A percentile compares a stretch with the other conserved stretches of the same genome.
Evolutionary conservation across 2,329 filamentous ascomycete genomes (phyloP).

Genomic region (Diaporthe ilicicola): DNA sequence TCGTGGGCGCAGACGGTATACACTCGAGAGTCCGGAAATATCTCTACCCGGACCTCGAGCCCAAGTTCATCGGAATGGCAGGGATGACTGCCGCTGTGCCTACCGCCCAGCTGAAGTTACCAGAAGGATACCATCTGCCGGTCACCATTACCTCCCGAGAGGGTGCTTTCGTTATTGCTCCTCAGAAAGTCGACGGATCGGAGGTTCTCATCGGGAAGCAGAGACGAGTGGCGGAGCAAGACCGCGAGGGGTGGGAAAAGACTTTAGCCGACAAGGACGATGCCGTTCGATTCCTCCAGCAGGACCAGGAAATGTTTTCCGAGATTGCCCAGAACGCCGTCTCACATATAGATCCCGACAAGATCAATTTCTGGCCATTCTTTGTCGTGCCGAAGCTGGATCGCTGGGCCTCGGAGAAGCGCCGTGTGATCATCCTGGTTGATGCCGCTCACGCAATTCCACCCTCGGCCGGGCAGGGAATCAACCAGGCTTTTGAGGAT

Average conservation of each 20-base stretch:
- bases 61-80: slow-evolving; percentile 59
- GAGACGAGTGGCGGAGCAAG: slow-evolving; percentile 46
- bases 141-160: slow-evolving; percentile 51
- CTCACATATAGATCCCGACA: slow-evolving; percentile 40
- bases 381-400: slow-evolving; percentile 56
- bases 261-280: slow-evolving; percentile 49
- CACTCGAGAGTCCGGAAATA: slow-evolving; percentile 63
- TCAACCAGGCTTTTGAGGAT: slow-evolving; percentile 60
- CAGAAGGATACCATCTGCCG: slow-evolving; percentile 48
- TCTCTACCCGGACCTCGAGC: slow-evolving; percentile 56
- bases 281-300: slow-evolving; percentile 44
- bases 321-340: slow-evolving; percentile 47
- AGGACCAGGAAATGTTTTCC: slow-evolving; percentile 47
- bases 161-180: slow-evolving; percentile 60
- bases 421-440: slow-evolving; percentile 54
- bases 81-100: slow-evolving; percentile 46
- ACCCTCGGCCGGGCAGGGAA: slow-evolving; percentile 55
- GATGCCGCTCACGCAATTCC: slow-evolving; percentile 60
- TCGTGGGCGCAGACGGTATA: slow-evolving; percentile 68
- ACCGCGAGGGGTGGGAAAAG: slow-evolving; percentile 52
- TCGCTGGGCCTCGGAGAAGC: slow-evolving; percentile 49
- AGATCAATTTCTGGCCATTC: slow-evolving; percentile 59
- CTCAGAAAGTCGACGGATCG: slow-evolving; percentile 56
- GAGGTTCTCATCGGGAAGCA: slow-evolving; percentile 59
- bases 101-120: slow-evolving; percentile 46